Percentiles rank a stretch among this genome's conserved stretches.
phyloP scores from a whole-genome alignment of 179 eudicot genomes.

The Corrigiola litoralis region DNA sequence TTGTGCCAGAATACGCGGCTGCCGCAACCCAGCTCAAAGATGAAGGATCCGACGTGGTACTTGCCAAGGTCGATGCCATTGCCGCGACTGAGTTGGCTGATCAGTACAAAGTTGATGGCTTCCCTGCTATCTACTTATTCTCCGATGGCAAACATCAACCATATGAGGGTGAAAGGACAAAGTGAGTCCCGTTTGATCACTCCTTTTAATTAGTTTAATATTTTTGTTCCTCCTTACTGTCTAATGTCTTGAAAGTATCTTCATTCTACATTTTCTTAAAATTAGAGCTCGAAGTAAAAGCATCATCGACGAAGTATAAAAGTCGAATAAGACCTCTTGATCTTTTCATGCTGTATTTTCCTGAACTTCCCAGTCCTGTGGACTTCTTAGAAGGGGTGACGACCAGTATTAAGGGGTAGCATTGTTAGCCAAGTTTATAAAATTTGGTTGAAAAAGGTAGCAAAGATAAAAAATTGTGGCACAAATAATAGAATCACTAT shows the following conservation, averaged over 20 bases:
- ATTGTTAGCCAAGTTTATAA: no score
- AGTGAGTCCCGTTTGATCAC: constrained; percentile 41
- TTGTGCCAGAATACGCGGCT: constrained; percentile 73
- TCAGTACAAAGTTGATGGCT: constrained; percentile 56
- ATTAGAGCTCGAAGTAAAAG: no score
- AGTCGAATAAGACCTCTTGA: no score
- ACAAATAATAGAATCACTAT: no score
- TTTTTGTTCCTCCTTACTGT: background rate
- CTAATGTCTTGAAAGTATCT: background rate
- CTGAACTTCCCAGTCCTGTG: no score
- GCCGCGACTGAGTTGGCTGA: constrained; percentile 54
- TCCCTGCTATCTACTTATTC: constrained; percentile 55
- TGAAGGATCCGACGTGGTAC: constrained; percentile 30
- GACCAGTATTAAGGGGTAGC: no score
- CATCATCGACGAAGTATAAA: no score
- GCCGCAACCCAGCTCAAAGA: constrained; percentile 64
- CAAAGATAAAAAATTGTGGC: no score
- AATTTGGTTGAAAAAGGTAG: no score
- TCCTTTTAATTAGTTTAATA: background rate
- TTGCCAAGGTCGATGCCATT: constrained; percentile 76
- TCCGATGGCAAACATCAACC: constrained; percentile 38
- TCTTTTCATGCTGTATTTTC: no score
- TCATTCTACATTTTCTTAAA: no score
- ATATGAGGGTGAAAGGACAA: constrained; percentile 48
- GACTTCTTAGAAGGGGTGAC: no score